Percentiles rank a stretch among this genome's conserved stretches.
These are phyloP conservation scores for Coemansia biformis DNA, from an alignment of 192 early-diverging fungal genomes.

Conservation along the genomic window DNA sequence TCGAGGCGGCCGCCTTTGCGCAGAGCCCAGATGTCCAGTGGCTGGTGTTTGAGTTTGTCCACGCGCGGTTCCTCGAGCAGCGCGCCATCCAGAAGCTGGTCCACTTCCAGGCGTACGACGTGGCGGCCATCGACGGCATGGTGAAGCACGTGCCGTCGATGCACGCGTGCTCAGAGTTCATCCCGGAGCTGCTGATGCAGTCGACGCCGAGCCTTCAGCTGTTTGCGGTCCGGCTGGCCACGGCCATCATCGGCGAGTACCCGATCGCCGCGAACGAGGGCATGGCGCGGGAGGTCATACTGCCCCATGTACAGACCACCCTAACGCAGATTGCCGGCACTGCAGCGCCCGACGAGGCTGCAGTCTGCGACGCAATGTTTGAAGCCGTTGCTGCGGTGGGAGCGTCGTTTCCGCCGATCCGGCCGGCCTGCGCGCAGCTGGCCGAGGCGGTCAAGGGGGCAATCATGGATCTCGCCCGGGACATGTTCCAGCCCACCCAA, in stretches of 20 bases:
- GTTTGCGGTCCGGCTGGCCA: slow-evolving; percentile 41
- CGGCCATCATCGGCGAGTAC: slow-evolving; percentile 35
- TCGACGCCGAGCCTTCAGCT: slow-evolving; percentile 27
- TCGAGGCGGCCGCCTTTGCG: slow-evolving; percentile 33
- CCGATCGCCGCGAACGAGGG: slow-evolving; percentile 37
- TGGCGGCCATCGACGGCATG: slow-evolving; percentile 48
- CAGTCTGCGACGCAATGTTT: slow-evolving; percentile 34
- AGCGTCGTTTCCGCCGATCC: slow-evolving; percentile 14
- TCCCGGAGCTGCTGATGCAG: slow-evolving; percentile 54
- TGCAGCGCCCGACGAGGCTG: slow-evolving; percentile 20
- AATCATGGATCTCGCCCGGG: slow-evolving; percentile 9
- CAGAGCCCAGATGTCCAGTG: slow-evolving; percentile 10
- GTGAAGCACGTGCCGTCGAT: slow-evolving; percentile 62
- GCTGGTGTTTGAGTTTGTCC: slow-evolving; percentile 55
- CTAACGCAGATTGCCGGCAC: slow-evolving; percentile 30
- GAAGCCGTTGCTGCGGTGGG: slow-evolving; percentile 20
- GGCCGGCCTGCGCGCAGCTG: slow-evolving; percentile 22
- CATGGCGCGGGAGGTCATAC: slow-evolving; percentile 45
- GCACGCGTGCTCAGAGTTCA: slow-evolving; percentile 56
- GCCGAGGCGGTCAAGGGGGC: slow-evolving; percentile 13
- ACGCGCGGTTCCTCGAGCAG: slow-evolving; percentile 58
- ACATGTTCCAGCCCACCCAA: background rate
- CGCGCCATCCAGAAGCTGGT: slow-evolving; percentile 52
- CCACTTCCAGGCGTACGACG: slow-evolving; percentile 60
- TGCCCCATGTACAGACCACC: slow-evolving; percentile 44